phyloP scores from a whole-genome alignment of 2,329 filamentous ascomycete species.

The Coniochaeta sp. region DNA sequence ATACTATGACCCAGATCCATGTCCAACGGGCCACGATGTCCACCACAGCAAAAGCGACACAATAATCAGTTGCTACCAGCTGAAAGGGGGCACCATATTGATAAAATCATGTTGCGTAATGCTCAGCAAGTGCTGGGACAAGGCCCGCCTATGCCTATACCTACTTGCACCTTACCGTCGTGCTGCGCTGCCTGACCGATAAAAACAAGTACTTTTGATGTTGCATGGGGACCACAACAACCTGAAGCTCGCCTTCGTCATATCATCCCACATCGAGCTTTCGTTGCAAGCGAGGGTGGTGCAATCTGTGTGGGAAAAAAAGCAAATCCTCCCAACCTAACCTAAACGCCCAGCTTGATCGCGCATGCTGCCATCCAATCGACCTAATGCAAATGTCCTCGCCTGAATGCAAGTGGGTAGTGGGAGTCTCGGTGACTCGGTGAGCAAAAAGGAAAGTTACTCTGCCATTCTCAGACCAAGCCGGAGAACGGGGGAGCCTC shows the following conservation, averaged over 20 bases:
- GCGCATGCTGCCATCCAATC: conserved; percentile 10
- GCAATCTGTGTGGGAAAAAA: conserved; percentile 8
- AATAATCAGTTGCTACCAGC: neutral
- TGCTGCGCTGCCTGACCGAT: neutral
- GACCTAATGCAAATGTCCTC: conserved; percentile 12
- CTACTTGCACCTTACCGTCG: neutral
- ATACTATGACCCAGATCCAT: neutral
- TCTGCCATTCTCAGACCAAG: conserved; percentile 11
- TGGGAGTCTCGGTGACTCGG: conserved; percentile 10
- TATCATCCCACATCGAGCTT: neutral
- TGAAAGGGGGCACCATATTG: neutral
- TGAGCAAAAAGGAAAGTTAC: conserved; percentile 9
- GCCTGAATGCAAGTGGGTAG: conserved; percentile 18
- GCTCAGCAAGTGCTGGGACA: neutral
- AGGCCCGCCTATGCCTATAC: neutral
- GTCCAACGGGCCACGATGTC: neutral
- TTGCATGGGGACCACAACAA: neutral
- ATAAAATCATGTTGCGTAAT: neutral
- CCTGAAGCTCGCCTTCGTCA: neutral
- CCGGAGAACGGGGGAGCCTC: neutral
- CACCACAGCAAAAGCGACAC: neutral
- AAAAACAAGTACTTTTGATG: conserved; percentile 1
- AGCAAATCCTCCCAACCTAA: conserved; percentile 6
- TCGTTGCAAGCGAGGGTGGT: neutral
- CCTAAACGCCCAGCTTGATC: conserved; percentile 12